Conservation (phyloP, 2,329 filamentous ascomycete species). For the Calonectria ilicicola region DNA sequence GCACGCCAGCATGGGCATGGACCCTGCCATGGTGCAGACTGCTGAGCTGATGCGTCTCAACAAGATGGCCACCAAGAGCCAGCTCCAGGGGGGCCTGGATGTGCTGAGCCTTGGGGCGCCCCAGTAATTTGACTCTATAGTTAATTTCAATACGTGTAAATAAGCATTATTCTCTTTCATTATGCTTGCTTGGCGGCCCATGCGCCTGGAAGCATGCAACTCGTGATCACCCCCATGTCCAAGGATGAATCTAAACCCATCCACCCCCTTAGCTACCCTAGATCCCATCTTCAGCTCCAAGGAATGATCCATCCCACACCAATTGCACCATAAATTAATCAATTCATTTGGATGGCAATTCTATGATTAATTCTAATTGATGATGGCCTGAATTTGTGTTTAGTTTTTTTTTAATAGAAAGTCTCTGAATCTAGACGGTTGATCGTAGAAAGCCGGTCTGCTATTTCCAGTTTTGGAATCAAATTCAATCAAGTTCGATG, state of each 20-base stretch:
- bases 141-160: not conserved
- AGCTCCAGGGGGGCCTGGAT: slow-evolving; percentile 74
- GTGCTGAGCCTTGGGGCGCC: slow-evolving; percentile 57
- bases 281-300: not conserved
- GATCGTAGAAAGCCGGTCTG: no score
- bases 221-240: not conserved
- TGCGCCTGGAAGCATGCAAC: not conserved
- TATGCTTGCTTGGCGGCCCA: not conserved
- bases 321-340: no score
- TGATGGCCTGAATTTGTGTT: no score
- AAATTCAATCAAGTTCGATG: no score
- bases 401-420: no score
- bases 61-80: slow-evolving; percentile 85
- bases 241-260: not conserved
- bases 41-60: slow-evolving; percentile 86
- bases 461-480: no score
- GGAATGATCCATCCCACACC: no score
- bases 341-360: no score
- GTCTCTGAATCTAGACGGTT: no score
- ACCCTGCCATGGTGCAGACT: slow-evolving; percentile 86
- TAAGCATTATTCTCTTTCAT: no score
- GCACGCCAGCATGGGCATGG: slow-evolving; percentile 89
- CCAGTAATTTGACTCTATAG: not conserved
- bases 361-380: not conserved
- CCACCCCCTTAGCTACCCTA: not conserved